Base-by-base conservation (phyloP, 2,329 filamentous ascomycete species). In the Parafenestella ontariensis region DNA sequence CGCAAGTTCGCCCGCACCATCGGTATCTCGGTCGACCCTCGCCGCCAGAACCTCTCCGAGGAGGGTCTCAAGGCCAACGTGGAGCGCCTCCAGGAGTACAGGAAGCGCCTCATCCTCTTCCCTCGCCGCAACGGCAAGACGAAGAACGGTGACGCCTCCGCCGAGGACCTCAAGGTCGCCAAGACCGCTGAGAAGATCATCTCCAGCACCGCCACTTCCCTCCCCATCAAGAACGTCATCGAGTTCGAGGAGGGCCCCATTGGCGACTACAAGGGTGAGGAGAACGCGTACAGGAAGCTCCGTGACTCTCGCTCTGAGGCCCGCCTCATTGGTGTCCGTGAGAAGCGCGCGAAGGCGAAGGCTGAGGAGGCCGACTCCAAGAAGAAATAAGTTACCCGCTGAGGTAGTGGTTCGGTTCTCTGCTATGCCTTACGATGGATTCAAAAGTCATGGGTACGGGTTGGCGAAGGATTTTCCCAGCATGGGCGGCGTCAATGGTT, bases 61-160 rank as follows among this genome's bases (percentile, higher is more conserved):
- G 95, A 98, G 87, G 90, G 90, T 69, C 89, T 98, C 75, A 86
- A 91, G 80, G 86, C 86, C 86, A 99, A 99, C 84, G 94, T 99
- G 74, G 90, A 90, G 81, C 95, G 95, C 78, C 92, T 99, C 78
- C 93, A 97, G 88, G 92, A 92, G 79, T 99, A 96, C 92, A 91
- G 90, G 85, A 87, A 89, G 78, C 92, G 92, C 78, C 85, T 99
- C 77, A 96, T 99, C 80, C 87, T 99, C 79, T 97, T 99, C 87
- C 95, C 95, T 79, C 92, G 92, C 86, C 92, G 91, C 83, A 87
- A 87, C 79, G 93, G 93, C 83, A 72, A 95, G 83, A 87, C 89
- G 83, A 97, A 96, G 91, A 89, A 90, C 79, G 91, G 91, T 80
- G 92, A 96, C 83, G 89, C 89, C 65, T 85, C 89, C 80, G 91